Evolutionary conservation across 78 protist genomes (phyloP), one percentile per base, ranked within the genome.

Genomic region (Tieghemostelium lacteum): DNA sequence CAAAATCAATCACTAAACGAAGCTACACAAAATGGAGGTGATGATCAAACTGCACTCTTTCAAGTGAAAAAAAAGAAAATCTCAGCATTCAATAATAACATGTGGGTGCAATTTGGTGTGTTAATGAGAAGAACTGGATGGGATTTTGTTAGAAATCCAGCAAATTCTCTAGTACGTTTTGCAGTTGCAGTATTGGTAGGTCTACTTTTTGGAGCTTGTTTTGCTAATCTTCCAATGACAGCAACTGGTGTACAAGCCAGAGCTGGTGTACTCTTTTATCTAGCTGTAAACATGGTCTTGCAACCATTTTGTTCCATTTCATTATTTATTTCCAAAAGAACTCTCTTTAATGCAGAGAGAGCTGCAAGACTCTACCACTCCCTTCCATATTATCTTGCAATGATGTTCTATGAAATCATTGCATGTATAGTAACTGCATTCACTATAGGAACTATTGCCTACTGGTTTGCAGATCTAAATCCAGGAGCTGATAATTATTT

Each of bases 341-440:
- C 76, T 12, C n/a, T 83, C 2, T 83, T 83, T 31, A 83, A 83
- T 42, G 49, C 73, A 19, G 91, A 83, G 29, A 34, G 91, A 40
- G 91, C 91, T 0, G 61, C 91, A 5, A 83, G 69, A 24, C 40
- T 69, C 16, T 83, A 83, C 67, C 76, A 83, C 24, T 63, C 91
- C 3, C 29, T 83, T 28, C 91, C 91, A 16, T 83, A 83, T 52
- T 83, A 36, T 26, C 40, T 83, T 10, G 63, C 91, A 8, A 58
- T 45, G 64, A n/a, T 83, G 1, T 55, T 71, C 1, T 60, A 69
- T 5, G 91, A 83, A 57, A 31, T 49, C 2, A 36, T 71, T 0
- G 72, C 52, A 24, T 66, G 66, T 2, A 4, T 58, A 16, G 67
- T 83, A 36, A 83, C 76, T 3, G 78, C 78, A 8, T 39, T 66